Evolutionary conservation across 1,284 basidiomycete species (phyloP).

Genomic region (Fomitopsis betulina): DNA sequence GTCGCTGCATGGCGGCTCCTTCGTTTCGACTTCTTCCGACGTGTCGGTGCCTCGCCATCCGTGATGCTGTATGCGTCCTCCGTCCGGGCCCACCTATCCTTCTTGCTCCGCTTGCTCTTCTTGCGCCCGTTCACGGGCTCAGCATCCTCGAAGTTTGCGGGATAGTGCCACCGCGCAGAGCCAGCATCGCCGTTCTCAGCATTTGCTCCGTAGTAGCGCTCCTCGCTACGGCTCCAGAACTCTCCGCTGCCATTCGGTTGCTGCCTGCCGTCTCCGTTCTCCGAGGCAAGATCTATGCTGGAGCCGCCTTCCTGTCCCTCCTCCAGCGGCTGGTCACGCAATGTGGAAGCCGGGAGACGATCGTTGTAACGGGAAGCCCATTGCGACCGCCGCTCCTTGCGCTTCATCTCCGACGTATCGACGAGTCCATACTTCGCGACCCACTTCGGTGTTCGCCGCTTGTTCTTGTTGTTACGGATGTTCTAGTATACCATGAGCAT

Average conservation of each 20-base stretch:
- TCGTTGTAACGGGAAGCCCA: constrained; percentile 89
- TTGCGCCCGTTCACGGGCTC: constrained; percentile 35
- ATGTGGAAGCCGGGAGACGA: constrained; percentile 67
- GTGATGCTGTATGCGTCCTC: constrained; percentile 70
- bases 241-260: constrained; percentile 35
- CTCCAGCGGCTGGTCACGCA: constrained; percentile 69
- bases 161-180: constrained; percentile 73
- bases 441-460: constrained; percentile 92
- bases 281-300: constrained; percentile 40
- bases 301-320: constrained; percentile 67
- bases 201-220: constrained; percentile 57
- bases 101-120: constrained; percentile 57
- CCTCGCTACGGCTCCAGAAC: constrained; percentile 69
- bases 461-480: constrained; percentile 92
- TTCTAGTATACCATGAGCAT: constrained; percentile 48
- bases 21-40: constrained; percentile 41
- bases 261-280: constrained; percentile 28
- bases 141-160: constrained; percentile 74
- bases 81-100: constrained; percentile 79
- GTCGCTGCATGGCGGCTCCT: constrained; percentile 42
- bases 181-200: constrained; percentile 29
- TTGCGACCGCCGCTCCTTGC: constrained; percentile 75
- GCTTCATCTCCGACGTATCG: constrained; percentile 69
- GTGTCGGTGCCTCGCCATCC: constrained; percentile 33
- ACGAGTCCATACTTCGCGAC: constrained; percentile 86